Evolutionary conservation across 495 filamentous ascomycete species (phyloP).

Genomic region (Astrocystis sublimbata): DNA sequence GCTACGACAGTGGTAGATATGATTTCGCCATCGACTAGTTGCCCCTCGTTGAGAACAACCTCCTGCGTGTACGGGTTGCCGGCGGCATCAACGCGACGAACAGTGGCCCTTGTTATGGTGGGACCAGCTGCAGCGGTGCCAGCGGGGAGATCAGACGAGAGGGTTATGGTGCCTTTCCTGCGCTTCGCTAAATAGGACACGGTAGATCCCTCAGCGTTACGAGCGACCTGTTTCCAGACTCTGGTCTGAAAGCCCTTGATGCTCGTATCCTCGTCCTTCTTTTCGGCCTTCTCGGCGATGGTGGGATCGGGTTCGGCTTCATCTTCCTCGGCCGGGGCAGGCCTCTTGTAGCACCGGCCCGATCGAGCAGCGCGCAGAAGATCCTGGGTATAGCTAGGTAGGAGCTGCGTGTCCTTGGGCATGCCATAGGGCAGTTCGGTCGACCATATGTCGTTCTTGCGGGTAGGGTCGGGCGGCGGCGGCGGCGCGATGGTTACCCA

Average conservation of each 20-base stretch:
- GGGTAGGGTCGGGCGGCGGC: slow-evolving; percentile 53
- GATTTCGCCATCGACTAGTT: slow-evolving; percentile 78
- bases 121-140: slow-evolving; percentile 44
- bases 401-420: slow-evolving; percentile 82
- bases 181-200: slow-evolving; percentile 85
- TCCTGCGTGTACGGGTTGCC: slow-evolving; percentile 82
- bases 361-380: slow-evolving; percentile 82
- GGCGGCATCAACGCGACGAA: slow-evolving; percentile 71
- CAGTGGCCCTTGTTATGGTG: slow-evolving; percentile 70
- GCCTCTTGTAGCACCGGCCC: slow-evolving; percentile 65
- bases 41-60: slow-evolving; percentile 76
- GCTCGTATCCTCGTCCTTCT: slow-evolving; percentile 53
- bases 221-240: slow-evolving; percentile 77
- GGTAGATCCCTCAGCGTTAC: slow-evolving; percentile 72
- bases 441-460: slow-evolving; percentile 53
- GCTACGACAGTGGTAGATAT: slow-evolving; percentile 57
- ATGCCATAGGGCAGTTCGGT: slow-evolving; percentile 68
- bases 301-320: slow-evolving; percentile 50
- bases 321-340: slow-evolving; percentile 53
- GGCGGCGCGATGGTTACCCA: slow-evolving; percentile 69
- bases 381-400: slow-evolving; percentile 76
- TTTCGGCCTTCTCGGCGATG: slow-evolving; percentile 44
- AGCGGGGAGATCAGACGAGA: slow-evolving; percentile 44
- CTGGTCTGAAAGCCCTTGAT: slow-evolving; percentile 70
- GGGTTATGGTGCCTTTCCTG: slow-evolving; percentile 64